Evolutionary conservation across 176 grass and related monocot species (phyloP), one percentile per base, ranked within the genome.

Genomic region (Ensete ventricosum): DNA sequence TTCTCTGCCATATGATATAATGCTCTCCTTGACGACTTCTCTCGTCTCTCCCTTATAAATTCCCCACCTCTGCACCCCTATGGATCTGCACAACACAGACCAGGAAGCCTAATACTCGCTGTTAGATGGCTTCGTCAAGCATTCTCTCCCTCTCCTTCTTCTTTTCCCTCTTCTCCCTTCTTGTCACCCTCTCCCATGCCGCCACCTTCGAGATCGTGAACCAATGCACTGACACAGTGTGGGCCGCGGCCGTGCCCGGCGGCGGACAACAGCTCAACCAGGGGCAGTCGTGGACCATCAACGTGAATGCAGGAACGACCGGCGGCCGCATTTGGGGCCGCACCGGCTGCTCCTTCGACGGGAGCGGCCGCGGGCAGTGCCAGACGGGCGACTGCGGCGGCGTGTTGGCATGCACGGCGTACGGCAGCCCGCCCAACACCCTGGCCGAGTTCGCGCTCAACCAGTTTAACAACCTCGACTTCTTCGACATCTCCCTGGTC

Each of bases 361-460:
- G 77, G 12, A 81, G 0, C 76, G 86, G 82, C 19, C 66, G 10
- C 43, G 86, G 86, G 21, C 12, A 0, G 6, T 88, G 86, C 82
- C 8, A 75, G 72, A 88, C 87, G 26, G 87, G 87, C 1, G 87
- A 89, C 75, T 89, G 83, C 83, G 83, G 80, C 77, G 81, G 83
- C 1, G 25, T 66, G 67, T 77, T 90, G 9, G 17, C 9, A 20
- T 83, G 83, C 76, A 13, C 72, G 1, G 54, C 0, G 21, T 77
- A 88, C 78, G 80, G 80, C 10, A 21, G 26, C 64, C 0, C 60
- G 64, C 86, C 85, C 51, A 82, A 78, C 80, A 92, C 85, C 11
- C 83, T 86, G 21, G 89, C 80, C 0, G 85, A 88, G 83, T 92
- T 48, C 83, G 24, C 59, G 24, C 86, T 92, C 3, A 73, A 81